Evolutionary conservation across 257 asterid genomes (phyloP), one percentile per base, ranked within the genome.

Genomic region (Ilex aquifolium): DNA sequence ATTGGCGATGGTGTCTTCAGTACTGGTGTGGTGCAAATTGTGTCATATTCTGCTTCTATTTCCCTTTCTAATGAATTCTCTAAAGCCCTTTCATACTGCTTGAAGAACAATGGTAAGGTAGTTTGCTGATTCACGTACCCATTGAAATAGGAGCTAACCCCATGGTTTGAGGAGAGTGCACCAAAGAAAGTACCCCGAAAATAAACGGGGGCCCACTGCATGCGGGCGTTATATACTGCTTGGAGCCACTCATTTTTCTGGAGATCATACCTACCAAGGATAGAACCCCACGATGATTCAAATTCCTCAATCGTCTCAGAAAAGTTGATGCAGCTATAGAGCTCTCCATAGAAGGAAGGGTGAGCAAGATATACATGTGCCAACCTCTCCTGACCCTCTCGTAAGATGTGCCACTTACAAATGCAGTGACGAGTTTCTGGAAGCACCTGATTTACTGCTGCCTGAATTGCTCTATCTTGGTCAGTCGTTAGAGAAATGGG

Each of bases 121-220:
- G 84, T 88, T 69, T 85, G 89, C 67, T 88, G 96, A 73, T 85
- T 83, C 63, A 88, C 85, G 67, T 83, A 81, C 52, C 96, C 95
- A 73, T 88, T 83, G 66, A 88, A 82, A 72, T 83, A 85, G 62
- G 87, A 81, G 78, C 84, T 76, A 36, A 79, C 85, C 32, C 87
- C 87, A 67, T 83, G 87, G 68, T 77, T 85, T 36, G 88, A 72
- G 54, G 85, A 74, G 62, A 85, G 69, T 63, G 83, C 91, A 76
- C 88, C 91, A 71, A 85, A 88, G 72, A 88, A 85, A 10, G 88
- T 76, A 77, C 79, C 83, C 40, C 89, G 91, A 52, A 85, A 85
- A 81, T 85, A 88, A 66, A 84, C 91, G 44, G 96, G 96, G 66
- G 86, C 95, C 95, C 94, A 85, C 80, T 85, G 96, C 75, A 74